These are phyloP conservation scores for Daldinia sp. DNA, from an alignment of 2,329 filamentous ascomycete species.

Conservation along the genomic window DNA sequence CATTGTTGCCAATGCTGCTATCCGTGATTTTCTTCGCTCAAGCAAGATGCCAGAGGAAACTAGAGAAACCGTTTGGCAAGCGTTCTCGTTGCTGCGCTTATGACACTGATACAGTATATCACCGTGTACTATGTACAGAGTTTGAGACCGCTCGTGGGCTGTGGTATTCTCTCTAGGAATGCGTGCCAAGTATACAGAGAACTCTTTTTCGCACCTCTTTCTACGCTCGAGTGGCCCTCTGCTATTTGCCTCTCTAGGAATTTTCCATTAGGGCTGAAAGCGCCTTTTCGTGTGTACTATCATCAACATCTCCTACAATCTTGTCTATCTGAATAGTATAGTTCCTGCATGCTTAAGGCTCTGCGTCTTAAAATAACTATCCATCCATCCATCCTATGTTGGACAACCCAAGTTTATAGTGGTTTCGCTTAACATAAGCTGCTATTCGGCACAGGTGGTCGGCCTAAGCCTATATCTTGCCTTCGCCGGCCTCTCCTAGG, in stretches of 20 bases:
- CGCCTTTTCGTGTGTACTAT: constrained; percentile 12
- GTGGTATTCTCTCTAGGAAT: constrained; percentile 19
- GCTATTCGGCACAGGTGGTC: constrained; percentile 3
- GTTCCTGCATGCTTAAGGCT: neutral
- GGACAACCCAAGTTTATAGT: constrained; percentile 18
- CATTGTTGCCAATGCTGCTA: constrained; percentile 36
- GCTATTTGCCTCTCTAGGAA: neutral
- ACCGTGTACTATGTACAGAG: constrained; percentile 18
- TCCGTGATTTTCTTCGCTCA: constrained; percentile 21
- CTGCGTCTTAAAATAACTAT: constrained; percentile 2
- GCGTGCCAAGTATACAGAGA: constrained; percentile 16
- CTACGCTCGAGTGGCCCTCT: constrained; percentile 8
- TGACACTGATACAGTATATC: constrained; percentile 8
- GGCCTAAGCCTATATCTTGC: neutral
- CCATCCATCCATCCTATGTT: neutral
- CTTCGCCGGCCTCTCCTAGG: constrained; percentile 1
- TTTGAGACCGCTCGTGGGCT: neutral
- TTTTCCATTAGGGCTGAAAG: constrained; percentile 12
- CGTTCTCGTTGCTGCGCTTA: constrained; percentile 5
- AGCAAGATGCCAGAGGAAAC: constrained; percentile 14
- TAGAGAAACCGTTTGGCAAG: neutral
- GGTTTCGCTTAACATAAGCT: constrained; percentile 6
- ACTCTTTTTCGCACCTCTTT: constrained; percentile 8
- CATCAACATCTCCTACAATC: neutral
- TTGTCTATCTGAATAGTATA: neutral